These are phyloP conservation scores for Helianthus tuberosus DNA, from an alignment of 129 eudicot genomes.

Conservation along the genomic window DNA sequence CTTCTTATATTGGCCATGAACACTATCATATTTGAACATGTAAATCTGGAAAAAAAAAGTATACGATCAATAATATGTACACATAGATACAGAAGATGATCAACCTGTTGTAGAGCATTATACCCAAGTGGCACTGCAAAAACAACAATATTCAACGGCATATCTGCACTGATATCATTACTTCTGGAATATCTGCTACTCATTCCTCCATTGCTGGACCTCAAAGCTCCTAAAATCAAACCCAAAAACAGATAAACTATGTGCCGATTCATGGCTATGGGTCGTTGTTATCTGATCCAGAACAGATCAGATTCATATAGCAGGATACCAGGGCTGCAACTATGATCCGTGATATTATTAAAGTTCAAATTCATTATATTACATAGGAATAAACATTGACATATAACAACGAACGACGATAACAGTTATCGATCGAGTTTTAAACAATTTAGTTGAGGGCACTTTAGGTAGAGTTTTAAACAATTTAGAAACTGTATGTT, in stretches of 20 bases:
- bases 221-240: constrained; percentile 36
- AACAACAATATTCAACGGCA: constrained; percentile 83
- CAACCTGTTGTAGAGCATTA: constrained; percentile 92
- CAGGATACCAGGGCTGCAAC: too few relatives aligned
- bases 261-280: constrained; percentile 33
- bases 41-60: constrained; percentile 59
- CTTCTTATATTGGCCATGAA: constrained; percentile 75
- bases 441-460: too few relatives aligned
- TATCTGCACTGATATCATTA: constrained; percentile 53
- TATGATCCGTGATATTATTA: neutral
- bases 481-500: too few relatives aligned
- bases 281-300: constrained; percentile 6
- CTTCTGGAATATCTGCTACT: constrained; percentile 57
- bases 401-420: too few relatives aligned
- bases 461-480: too few relatives aligned
- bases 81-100: neutral
- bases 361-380: too few relatives aligned
- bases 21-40: constrained; percentile 89
- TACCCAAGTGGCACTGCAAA: constrained; percentile 73
- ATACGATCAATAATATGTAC: too few relatives aligned
- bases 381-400: too few relatives aligned
- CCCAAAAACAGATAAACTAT: constrained; percentile 28
- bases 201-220: constrained; percentile 53
- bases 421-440: too few relatives aligned
- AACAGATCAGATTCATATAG: constrained; percentile 10